Evolutionary conservation across 768 basidiomycete species (phyloP).

Genomic region (Boletus sensibilis): DNA sequence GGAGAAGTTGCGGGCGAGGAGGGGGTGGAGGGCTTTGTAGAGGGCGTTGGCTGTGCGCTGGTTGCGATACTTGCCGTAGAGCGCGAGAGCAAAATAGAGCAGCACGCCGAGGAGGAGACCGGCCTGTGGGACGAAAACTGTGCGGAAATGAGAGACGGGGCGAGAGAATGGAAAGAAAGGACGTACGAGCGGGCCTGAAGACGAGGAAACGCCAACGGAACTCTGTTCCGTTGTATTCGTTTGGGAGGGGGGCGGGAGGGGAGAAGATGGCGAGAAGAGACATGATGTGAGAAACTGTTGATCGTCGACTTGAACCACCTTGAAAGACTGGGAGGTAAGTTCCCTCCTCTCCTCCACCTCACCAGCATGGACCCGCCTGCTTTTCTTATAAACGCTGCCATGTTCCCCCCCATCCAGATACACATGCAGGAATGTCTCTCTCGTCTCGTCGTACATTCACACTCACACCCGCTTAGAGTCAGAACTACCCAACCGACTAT

Average conservation of each 20-base stretch:
- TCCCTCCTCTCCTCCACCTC: background rate
- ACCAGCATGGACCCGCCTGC: slow-evolving; percentile 27
- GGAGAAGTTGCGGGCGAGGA: slow-evolving; percentile 75
- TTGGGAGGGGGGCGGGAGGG: slow-evolving; percentile 24
- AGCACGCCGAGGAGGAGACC: slow-evolving; percentile 53
- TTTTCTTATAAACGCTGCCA: slow-evolving; percentile 15
- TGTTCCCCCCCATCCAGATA: slow-evolving; percentile 27
- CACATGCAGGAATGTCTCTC: slow-evolving; percentile 31
- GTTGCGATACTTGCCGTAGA: slow-evolving; percentile 63
- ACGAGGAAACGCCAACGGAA: slow-evolving; percentile 71
- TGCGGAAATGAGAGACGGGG: background rate
- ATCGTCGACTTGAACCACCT: slow-evolving; percentile 9
- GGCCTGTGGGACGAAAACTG: slow-evolving; percentile 68
- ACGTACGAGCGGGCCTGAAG: slow-evolving; percentile 76
- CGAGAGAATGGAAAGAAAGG: background rate
- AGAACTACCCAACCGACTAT: slow-evolving; percentile 56
- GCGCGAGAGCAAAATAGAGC: slow-evolving; percentile 55
- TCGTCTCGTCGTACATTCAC: background rate
- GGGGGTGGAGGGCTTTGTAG: slow-evolving; percentile 56
- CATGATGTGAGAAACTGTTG: background rate
- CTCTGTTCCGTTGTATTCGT: slow-evolving; percentile 73
- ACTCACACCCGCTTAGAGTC: slow-evolving; percentile 18
- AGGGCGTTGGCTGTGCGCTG: slow-evolving; percentile 59
- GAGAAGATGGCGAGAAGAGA: slow-evolving; percentile 20
- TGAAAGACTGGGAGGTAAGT: slow-evolving; percentile 18